A percentile compares a stretch with the other conserved stretches of the same genome.
phyloP scores from a whole-genome alignment of 2,329 filamentous ascomycete species.

The Dactylellina drechsleri region DNA sequence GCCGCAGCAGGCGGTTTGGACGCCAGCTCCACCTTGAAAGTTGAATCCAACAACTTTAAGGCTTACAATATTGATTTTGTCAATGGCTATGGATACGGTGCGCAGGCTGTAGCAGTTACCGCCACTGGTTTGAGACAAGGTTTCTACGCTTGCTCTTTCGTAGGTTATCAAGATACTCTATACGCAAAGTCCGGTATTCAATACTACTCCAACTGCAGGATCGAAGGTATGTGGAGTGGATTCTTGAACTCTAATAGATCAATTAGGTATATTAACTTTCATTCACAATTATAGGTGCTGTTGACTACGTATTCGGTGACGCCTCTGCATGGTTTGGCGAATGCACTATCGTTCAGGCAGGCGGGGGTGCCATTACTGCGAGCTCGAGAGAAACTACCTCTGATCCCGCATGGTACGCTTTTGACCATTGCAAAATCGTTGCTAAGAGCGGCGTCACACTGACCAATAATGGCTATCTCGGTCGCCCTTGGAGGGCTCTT shows the following conservation, averaged over 20 bases:
- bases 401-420: constrained; percentile 60
- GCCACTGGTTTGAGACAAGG: constrained; percentile 60
- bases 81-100: constrained; percentile 61
- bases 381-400: constrained; percentile 57
- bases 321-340: constrained; percentile 58
- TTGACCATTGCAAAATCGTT: constrained; percentile 59
- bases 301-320: constrained; percentile 61
- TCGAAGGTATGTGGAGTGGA: constrained; percentile 57
- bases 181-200: constrained; percentile 60
- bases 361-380: constrained; percentile 60
- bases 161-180: constrained; percentile 61
- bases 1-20: constrained; percentile 59
- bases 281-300: constrained; percentile 57
- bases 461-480: constrained; percentile 57
- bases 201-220: constrained; percentile 60
- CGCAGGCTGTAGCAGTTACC: constrained; percentile 60
- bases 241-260: background rate
- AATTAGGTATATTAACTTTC: background rate
- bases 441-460: constrained; percentile 56
- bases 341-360: constrained; percentile 61
- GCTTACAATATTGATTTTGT: constrained; percentile 61
- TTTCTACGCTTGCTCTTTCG: constrained; percentile 61
- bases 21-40: constrained; percentile 60
- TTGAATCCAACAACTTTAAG: constrained; percentile 58
- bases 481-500: too few species aligned